These are phyloP conservation scores for Ilyonectria destructans DNA, from an alignment of 2,329 filamentous ascomycete genomes.

Conservation along the genomic window DNA sequence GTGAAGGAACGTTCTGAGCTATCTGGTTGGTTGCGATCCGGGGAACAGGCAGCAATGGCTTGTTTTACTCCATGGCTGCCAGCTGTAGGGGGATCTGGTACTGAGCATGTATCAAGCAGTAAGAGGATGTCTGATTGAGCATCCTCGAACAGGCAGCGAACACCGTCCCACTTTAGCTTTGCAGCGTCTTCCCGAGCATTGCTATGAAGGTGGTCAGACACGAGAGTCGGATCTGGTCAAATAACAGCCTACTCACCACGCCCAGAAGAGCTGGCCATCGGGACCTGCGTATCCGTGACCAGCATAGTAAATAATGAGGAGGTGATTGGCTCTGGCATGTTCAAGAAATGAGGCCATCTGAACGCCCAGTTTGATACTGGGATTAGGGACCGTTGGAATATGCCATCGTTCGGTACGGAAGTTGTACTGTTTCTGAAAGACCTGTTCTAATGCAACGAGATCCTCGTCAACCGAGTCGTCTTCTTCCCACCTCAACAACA, in stretches of 20 bases:
- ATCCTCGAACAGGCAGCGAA: slow-evolving; percentile 75
- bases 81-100: slow-evolving; percentile 66
- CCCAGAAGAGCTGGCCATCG: slow-evolving; percentile 77
- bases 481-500: slow-evolving; percentile 76
- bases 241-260: slow-evolving; percentile 68
- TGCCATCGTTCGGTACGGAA: slow-evolving; percentile 74
- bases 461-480: slow-evolving; percentile 70
- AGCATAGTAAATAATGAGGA: slow-evolving; percentile 77
- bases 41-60: slow-evolving; percentile 72
- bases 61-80: slow-evolving; percentile 74
- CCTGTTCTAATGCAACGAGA: slow-evolving; percentile 68
- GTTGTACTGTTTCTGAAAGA: slow-evolving; percentile 74
- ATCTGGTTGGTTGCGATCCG: slow-evolving; percentile 65
- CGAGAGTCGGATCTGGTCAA: slow-evolving; percentile 34
- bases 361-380: slow-evolving; percentile 74
- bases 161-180: slow-evolving; percentile 76
- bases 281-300: slow-evolving; percentile 73
- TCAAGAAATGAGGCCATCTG: slow-evolving; percentile 75
- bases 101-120: slow-evolving; percentile 74
- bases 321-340: slow-evolving; percentile 70
- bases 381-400: slow-evolving; percentile 73
- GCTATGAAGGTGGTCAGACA: slow-evolving; percentile 63
- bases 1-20: slow-evolving; percentile 71
- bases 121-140: slow-evolving; percentile 75
- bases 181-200: slow-evolving; percentile 72